phyloP scores from a whole-genome alignment of 2,329 filamentous ascomycete genomes.

The Fusarium acutatum region DNA sequence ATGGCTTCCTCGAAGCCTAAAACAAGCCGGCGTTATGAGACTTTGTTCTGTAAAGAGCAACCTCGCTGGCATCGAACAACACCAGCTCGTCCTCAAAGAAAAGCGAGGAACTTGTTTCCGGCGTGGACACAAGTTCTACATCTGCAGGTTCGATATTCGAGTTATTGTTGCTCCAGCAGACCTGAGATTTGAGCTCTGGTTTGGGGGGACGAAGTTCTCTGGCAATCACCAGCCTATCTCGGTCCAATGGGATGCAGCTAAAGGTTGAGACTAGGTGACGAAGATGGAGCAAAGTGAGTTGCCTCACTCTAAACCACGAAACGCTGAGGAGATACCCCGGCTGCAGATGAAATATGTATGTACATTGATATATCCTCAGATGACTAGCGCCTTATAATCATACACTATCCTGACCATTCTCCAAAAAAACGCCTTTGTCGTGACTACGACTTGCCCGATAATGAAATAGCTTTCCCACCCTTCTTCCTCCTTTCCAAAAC shows the following conservation, averaged over 20 bases:
- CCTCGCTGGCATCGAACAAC: conserved; percentile 49
- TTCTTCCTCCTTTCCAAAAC: not conserved
- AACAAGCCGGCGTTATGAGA: conserved; percentile 48
- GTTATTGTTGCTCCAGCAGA: conserved; percentile 65
- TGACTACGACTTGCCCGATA: conserved; percentile 7
- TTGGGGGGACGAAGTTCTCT: conserved; percentile 26
- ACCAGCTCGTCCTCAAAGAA: conserved; percentile 49
- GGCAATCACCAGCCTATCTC: conserved; percentile 33
- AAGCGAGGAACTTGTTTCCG: conserved; percentile 48
- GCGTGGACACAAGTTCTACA: conserved; percentile 49
- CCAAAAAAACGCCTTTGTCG: conserved; percentile 22
- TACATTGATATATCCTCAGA: conserved; percentile 25
- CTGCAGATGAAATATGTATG: conserved; percentile 7
- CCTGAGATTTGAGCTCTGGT: conserved; percentile 56
- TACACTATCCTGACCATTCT: conserved; percentile 21
- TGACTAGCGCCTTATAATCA: conserved; percentile 7
- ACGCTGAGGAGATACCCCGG: not conserved
- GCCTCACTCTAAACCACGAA: not conserved
- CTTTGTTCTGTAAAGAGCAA: conserved; percentile 53
- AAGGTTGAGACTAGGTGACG: not conserved
- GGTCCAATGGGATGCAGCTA: conserved; percentile 26
- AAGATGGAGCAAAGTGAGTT: not conserved
- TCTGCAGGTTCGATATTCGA: conserved; percentile 58
- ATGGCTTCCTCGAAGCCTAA: conserved; percentile 48
- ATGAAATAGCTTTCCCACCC: not conserved